Evolutionary conservation across 768 basidiomycete genomes (phyloP).

Genomic region (Mrakia gelida): DNA sequence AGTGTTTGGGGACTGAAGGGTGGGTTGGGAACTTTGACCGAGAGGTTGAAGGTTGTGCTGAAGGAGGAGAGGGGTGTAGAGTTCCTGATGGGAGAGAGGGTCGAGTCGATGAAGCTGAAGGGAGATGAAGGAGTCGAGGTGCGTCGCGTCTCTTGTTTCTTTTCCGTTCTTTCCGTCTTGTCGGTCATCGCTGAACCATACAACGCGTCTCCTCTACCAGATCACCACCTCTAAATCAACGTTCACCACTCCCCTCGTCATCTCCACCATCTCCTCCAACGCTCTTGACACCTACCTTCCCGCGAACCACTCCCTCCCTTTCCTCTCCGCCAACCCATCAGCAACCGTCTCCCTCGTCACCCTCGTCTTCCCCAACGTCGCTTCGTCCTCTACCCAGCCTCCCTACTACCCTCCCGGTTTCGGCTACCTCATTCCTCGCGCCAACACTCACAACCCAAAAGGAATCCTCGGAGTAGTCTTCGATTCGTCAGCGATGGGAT

Average conservation of each 20-base stretch:
- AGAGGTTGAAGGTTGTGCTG: conserved; percentile 55
- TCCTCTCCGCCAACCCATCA: conserved; percentile 63
- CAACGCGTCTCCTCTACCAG: background rate
- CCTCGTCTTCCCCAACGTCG: conserved; percentile 63
- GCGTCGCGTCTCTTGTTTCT: background rate
- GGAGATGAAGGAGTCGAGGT: conserved; percentile 50
- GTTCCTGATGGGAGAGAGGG: conserved; percentile 51
- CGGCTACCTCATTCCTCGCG: conserved; percentile 85
- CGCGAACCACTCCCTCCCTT: conserved; percentile 50
- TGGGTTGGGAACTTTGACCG: conserved; percentile 66
- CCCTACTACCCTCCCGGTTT: conserved; percentile 78
- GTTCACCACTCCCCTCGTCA: conserved; percentile 51
- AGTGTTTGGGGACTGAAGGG: conserved; percentile 77
- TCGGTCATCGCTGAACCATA: background rate
- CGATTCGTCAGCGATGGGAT: conserved; percentile 70
- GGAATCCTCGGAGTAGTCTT: conserved; percentile 74
- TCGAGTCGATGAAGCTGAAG: conserved; percentile 35
- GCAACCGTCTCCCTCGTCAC: conserved; percentile 85
- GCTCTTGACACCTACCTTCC: conserved; percentile 52
- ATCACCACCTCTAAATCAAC: conserved; percentile 18
- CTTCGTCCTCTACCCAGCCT: conserved; percentile 38
- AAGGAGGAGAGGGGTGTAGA: conserved; percentile 56
- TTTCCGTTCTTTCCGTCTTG: background rate
- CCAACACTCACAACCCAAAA: conserved; percentile 47
- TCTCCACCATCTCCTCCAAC: conserved; percentile 69